Evolutionary conservation across 768 basidiomycete species (phyloP).

Genomic region (Lyophyllum shimeji): DNA sequence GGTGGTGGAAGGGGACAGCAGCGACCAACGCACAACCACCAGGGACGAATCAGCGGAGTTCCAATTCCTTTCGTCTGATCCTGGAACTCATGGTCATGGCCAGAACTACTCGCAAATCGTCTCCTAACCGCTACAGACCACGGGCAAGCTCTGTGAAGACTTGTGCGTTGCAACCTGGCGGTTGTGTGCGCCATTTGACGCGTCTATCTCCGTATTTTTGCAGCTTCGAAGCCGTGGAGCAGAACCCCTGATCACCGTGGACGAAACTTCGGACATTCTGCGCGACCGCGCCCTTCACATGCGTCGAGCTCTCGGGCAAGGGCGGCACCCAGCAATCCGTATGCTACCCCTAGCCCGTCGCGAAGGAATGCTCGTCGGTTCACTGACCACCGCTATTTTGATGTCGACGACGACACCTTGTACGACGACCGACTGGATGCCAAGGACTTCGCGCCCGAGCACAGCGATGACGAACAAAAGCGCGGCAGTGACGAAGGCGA

Average conservation of each 20-base stretch:
- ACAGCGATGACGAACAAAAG: slow-evolving; percentile 14
- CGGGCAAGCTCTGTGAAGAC: neutral
- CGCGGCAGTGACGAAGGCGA: too few species aligned
- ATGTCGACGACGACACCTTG: slow-evolving; percentile 17
- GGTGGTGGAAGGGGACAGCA: slow-evolving; percentile 16
- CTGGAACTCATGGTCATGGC: slow-evolving; percentile 14
- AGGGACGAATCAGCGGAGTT: slow-evolving; percentile 41
- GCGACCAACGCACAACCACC: slow-evolving; percentile 14
- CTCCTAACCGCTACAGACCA: slow-evolving; percentile 7
- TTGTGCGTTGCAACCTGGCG: neutral
- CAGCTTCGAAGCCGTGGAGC: slow-evolving; percentile 8
- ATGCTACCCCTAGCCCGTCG: neutral
- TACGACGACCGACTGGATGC: slow-evolving; percentile 11
- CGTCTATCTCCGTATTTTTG: neutral
- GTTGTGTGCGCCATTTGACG: neutral
- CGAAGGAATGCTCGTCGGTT: neutral
- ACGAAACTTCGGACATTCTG: neutral
- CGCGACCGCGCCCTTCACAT: neutral
- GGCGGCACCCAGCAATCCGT: neutral
- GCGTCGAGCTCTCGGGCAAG: neutral
- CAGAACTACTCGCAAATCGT: slow-evolving; percentile 9
- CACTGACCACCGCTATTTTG: slow-evolving; percentile 6
- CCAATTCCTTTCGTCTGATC: slow-evolving; percentile 29
- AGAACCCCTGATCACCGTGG: neutral
- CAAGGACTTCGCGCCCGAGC: slow-evolving; percentile 4